Conservation (phyloP, 2,329 filamentous ascomycete species). For the Ceratocystis colombiana region DNA sequence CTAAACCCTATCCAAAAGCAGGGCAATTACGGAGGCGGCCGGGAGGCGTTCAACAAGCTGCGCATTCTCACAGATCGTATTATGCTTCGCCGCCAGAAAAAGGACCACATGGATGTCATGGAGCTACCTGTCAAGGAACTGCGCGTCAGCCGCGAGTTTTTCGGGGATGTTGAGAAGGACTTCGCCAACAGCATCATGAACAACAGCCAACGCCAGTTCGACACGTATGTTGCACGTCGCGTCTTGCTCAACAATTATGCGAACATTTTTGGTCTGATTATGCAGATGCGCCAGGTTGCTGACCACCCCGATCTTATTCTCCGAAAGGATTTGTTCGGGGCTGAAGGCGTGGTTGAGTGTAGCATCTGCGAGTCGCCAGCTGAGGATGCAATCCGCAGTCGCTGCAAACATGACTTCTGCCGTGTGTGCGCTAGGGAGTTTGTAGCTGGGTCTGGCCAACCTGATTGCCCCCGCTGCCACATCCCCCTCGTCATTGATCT, state of each 20-base stretch:
- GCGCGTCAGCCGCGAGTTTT: constrained; percentile 86
- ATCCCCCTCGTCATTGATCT: constrained; percentile 83
- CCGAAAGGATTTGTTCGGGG: constrained; percentile 63
- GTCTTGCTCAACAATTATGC: constrained; percentile 96
- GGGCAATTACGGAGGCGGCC: constrained; percentile 52
- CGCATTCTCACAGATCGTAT: constrained; percentile 83
- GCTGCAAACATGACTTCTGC: constrained; percentile 71
- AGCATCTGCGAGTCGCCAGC: constrained; percentile 94
- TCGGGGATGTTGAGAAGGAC: constrained; percentile 90
- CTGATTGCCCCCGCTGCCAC: constrained; percentile 84
- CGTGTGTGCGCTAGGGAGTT: constrained; percentile 41
- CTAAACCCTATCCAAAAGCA: constrained; percentile 67
- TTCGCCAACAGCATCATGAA: constrained; percentile 95
- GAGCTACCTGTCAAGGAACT: constrained; percentile 93
- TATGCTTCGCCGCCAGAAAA: constrained; percentile 92
- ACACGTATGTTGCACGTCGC: constrained; percentile 89
- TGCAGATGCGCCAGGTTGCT: constrained; percentile 97
- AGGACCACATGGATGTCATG: constrained; percentile 87
- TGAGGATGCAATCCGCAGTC: constrained; percentile 85
- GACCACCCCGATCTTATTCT: constrained; percentile 92
- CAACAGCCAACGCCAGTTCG: constrained; percentile 76
- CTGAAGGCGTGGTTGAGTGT: constrained; percentile 83
- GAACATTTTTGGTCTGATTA: constrained; percentile 97
- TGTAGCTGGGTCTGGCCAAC: constrained; percentile 63
- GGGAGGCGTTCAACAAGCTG: constrained; percentile 66